These are phyloP conservation scores for Cutaneotrichosporon arboriforme DNA, from an alignment of 1,284 basidiomycete species.

Conservation along the genomic window DNA sequence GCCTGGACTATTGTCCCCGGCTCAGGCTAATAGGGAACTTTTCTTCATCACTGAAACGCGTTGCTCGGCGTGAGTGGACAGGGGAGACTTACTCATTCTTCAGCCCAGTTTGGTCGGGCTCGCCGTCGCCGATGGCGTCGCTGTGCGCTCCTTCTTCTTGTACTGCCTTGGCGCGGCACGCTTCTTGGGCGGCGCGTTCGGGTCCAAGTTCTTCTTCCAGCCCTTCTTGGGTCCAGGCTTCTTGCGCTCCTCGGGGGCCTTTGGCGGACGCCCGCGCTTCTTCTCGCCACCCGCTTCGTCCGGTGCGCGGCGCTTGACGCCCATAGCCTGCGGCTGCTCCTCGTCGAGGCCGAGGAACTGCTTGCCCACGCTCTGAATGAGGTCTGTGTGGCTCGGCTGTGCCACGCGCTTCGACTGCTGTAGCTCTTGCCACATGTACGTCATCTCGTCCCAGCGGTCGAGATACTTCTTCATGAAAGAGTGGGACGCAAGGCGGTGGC, in stretches of 20 bases:
- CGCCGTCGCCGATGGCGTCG: conserved; percentile 6
- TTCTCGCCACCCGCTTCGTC: conserved; percentile 11
- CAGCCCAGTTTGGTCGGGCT: conserved; percentile 10
- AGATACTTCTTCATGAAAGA: conserved; percentile 35
- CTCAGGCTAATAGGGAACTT: conserved; percentile 20
- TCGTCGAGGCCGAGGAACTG: conserved; percentile 35
- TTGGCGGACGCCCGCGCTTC: conserved; percentile 17
- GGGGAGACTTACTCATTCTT: not conserved
- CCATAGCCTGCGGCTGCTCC: conserved; percentile 3
- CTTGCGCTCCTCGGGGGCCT: conserved; percentile 30
- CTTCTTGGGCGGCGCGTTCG: conserved; percentile 17
- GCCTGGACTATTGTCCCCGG: conserved; percentile 21
- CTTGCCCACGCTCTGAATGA: conserved; percentile 32
- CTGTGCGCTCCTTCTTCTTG: conserved; percentile 12
- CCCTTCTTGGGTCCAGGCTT: conserved; percentile 43
- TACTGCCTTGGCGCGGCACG: not conserved
- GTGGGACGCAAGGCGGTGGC: conserved; percentile 32
- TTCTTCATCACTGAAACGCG: conserved; percentile 21
- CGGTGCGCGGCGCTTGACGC: conserved; percentile 10
- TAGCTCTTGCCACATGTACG: conserved; percentile 33
- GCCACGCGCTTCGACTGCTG: conserved; percentile 23
- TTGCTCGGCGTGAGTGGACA: not conserved
- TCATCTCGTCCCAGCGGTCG: conserved; percentile 41
- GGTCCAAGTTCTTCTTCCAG: conserved; percentile 33
- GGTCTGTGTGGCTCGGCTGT: conserved; percentile 26